These are phyloP conservation scores for Vitis cinerea DNA, from an alignment of 164 flowering plant species.

Conservation along the genomic window DNA sequence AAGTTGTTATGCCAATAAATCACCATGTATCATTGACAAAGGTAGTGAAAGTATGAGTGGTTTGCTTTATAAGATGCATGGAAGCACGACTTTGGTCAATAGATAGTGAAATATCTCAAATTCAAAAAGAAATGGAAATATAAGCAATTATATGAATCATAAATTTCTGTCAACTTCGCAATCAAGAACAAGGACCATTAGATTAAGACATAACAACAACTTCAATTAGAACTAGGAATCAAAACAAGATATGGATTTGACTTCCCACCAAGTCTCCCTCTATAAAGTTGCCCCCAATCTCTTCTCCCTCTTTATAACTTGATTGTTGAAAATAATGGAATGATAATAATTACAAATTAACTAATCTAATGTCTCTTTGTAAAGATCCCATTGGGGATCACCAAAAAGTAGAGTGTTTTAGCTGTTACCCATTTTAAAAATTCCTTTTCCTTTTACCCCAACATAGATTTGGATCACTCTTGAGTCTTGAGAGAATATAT, in stretches of 20 bases:
- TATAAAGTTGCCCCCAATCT: not conserved
- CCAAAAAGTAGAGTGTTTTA: not conserved
- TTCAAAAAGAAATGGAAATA: too few species aligned
- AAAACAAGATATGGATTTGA: not conserved
- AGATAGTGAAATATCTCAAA: too few species aligned
- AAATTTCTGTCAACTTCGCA: too few species aligned
- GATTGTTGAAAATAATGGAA: not conserved
- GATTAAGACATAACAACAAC: not conserved
- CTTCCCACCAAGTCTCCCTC: not conserved
- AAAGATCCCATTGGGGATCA: not conserved
- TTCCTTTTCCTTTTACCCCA: too few species aligned
- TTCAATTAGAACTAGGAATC: not conserved
- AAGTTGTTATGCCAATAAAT: too few species aligned
- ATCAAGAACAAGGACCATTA: too few species aligned
- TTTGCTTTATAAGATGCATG: too few species aligned
- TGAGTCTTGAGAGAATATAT: too few species aligned
- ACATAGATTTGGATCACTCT: not conserved
- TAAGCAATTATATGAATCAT: too few species aligned
- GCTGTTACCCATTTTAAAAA: not conserved
- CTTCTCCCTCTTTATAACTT: not conserved
- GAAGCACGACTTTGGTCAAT: too few species aligned
- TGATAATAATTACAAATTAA: not conserved
- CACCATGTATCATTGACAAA: too few species aligned
- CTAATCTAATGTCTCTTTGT: not conserved
- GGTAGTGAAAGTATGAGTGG: too few species aligned